Conservation (phyloP, 164 flowering plant genomes). For the Dillenia suffruticosa region DNA sequence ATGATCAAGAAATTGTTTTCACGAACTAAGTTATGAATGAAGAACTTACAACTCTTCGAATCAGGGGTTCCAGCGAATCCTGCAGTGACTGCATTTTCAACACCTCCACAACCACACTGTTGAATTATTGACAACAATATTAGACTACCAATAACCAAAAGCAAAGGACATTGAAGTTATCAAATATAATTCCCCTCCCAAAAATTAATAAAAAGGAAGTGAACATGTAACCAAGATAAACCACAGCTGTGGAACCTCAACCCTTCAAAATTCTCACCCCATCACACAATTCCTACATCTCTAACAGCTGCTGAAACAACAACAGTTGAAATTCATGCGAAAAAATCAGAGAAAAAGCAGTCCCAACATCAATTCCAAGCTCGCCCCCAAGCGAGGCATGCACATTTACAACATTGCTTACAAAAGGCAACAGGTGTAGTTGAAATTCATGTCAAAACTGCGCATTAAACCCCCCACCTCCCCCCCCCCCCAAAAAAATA, state of each 20-base stretch:
- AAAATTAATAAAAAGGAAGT: background rate
- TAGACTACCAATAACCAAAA: background rate
- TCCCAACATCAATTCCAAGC: too few species aligned
- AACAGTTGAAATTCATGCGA: too few species aligned
- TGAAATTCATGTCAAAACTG: too few species aligned
- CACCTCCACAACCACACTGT: conserved; percentile 55
- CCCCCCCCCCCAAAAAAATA: too few species aligned
- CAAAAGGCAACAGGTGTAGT: too few species aligned
- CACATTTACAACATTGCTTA: too few species aligned
- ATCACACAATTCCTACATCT: too few species aligned
- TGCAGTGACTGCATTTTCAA: conserved; percentile 40
- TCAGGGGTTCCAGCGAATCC: conserved; percentile 57
- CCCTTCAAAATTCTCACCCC: background rate
- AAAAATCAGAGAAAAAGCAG: too few species aligned
- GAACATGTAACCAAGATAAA: background rate
- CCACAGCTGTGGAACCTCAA: background rate
- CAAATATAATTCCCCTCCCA: background rate
- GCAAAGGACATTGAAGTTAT: background rate
- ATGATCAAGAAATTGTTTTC: too few species aligned
- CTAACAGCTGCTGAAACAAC: too few species aligned
- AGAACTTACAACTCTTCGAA: conserved; percentile 27
- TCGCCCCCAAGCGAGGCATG: too few species aligned
- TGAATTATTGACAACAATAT: conserved; percentile 8
- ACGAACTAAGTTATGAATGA: background rate
- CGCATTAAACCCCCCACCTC: too few species aligned